These are phyloP conservation scores for Pterocarpus santalinus DNA, from an alignment of 306 rosid species.

Conservation along the genomic window DNA sequence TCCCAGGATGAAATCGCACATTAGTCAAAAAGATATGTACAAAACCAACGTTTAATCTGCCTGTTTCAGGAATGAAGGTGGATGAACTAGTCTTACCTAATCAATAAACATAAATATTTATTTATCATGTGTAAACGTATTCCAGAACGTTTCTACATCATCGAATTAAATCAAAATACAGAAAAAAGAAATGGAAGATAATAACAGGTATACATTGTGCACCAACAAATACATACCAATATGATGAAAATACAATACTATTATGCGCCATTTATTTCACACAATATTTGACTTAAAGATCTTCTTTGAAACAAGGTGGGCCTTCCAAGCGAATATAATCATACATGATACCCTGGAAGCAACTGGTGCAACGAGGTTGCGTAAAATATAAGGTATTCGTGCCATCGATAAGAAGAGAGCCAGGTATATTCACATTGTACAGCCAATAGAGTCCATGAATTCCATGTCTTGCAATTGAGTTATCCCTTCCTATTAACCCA, in stretches of 20 bases:
- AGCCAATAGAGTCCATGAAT: constrained; percentile 81
- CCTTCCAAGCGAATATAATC: constrained; percentile 85
- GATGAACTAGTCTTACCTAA: constrained; percentile 18
- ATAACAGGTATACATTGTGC: constrained; percentile 28
- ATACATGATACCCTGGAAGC: constrained; percentile 76
- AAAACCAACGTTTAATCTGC: constrained; percentile 30
- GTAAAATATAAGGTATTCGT: constrained; percentile 65
- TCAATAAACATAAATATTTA: constrained; percentile 23
- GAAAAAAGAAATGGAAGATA: not conserved
- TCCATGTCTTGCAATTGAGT: constrained; percentile 85
- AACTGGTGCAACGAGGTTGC: constrained; percentile 57
- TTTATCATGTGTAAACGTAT: constrained; percentile 19
- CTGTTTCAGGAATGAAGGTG: constrained; percentile 1
- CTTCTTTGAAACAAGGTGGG: constrained; percentile 60
- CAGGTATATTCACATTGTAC: constrained; percentile 55
- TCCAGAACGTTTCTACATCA: constrained; percentile 5
- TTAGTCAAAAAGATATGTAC: constrained; percentile 1
- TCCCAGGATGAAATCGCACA: constrained; percentile 27
- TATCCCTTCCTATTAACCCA: constrained; percentile 75
- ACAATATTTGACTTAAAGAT: constrained; percentile 35
- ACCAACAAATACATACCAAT: constrained; percentile 23
- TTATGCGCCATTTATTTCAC: constrained; percentile 21
- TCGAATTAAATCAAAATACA: constrained; percentile 5
- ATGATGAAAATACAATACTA: constrained; percentile 3
- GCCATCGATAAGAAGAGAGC: constrained; percentile 56